phyloP scores from a whole-genome alignment of 306 rosid genomes.

The Heteromeles arbutifolia region DNA sequence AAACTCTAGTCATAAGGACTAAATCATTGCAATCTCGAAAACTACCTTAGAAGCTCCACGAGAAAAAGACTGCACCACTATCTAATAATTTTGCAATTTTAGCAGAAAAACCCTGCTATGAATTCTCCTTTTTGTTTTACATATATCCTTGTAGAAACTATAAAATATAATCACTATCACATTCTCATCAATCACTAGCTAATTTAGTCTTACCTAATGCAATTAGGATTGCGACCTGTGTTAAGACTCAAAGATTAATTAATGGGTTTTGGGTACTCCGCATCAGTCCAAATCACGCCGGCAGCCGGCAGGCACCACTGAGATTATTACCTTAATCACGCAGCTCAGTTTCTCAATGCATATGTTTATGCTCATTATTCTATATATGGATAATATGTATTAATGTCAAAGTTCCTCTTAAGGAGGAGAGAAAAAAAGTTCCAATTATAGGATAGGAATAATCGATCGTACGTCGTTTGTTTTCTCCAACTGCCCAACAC shows the following conservation, averaged over 20 bases:
- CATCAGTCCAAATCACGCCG: conserved; percentile 4
- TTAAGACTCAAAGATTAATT: not conserved
- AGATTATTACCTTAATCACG: not conserved
- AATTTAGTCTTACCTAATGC: not conserved
- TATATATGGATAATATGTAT: not conserved
- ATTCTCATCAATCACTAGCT: not conserved
- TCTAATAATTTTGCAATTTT: too few species aligned
- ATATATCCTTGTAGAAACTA: not conserved
- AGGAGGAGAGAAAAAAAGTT: too few species aligned
- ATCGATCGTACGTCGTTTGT: not conserved
- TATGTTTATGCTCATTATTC: not conserved
- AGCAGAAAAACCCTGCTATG: too few species aligned
- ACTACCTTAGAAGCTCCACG: too few species aligned
- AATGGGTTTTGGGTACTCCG: not conserved
- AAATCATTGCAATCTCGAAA: too few species aligned
- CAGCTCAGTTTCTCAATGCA: not conserved
- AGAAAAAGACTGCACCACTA: too few species aligned
- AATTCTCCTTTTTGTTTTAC: not conserved
- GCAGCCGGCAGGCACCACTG: not conserved
- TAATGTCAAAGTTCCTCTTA: not conserved
- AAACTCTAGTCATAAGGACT: too few species aligned
- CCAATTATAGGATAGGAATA: not conserved
- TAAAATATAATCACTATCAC: not conserved
- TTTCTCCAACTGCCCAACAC: not conserved
- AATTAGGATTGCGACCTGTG: not conserved